Evolutionary conservation across 768 basidiomycete species (phyloP), one percentile per base, ranked within the genome.

Genomic region (Podaxis rugospora): DNA sequence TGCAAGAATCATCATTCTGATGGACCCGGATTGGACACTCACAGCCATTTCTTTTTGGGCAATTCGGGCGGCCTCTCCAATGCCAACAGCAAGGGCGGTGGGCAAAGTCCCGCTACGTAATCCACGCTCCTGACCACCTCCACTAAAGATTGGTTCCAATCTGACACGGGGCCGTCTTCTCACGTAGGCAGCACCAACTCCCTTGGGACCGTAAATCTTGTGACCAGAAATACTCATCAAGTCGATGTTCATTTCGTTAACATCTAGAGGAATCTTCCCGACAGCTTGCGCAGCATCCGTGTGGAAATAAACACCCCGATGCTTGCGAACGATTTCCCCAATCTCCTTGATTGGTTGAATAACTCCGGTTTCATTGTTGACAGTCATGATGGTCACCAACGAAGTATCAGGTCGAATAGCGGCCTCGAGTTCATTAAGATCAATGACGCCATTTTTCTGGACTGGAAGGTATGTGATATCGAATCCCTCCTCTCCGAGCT

Each of bases 341-440:
- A 99, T 99, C 71, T 98, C 94, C 70, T 92, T 90, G 64, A 98
- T 81, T 1, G 97, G 97, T 70, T 98, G 97, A 58, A 99, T 97
- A 65, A 98, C 95, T 23, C 97, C 97, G 3, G 95, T 98, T 76
- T 99, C 97, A 74, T 99, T 99, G 79, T 99, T 99, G 62, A 99
- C 97, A 16, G 92, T 85, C 97, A 99, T 99, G 71, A 99, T 88
- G 11, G 95, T 96, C 49, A 99, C 87, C n/a, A 98, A 77, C 1
- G 91, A 92, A 11, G 93, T 95, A 62, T 95, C 93, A 7, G 95
- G 94, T 35, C 93, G 87, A 61, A 99, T 94, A 39, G 95, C 90
- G 1, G 81, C 84, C 69, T 94, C 92, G 35, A 99, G 85, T 7
- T 85, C 86, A 16, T 86, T 78, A 55, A 99, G 77, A 32, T 85